Evolutionary conservation across 2,329 filamentous ascomycete species (phyloP).

Genomic region (Leptosphaerulina australis): DNA sequence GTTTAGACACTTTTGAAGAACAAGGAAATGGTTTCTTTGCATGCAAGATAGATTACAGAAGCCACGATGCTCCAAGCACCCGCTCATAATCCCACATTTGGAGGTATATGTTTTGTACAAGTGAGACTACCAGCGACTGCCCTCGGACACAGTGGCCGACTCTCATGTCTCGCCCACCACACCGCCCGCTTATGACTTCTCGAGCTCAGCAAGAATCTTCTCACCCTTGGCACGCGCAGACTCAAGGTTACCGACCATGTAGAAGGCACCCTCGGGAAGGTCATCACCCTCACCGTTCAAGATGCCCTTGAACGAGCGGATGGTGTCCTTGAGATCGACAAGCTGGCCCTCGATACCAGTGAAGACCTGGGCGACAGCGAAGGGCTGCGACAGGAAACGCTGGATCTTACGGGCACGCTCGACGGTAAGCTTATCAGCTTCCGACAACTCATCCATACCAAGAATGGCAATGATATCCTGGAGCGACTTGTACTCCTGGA

Average conservation of each 20-base stretch:
- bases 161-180: slow-evolving; percentile 44
- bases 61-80: slow-evolving; percentile 45
- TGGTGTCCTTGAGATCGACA: slow-evolving; percentile 98
- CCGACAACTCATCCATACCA: slow-evolving; percentile 99
- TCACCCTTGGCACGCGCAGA: slow-evolving; percentile 95
- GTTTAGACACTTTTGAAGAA: slow-evolving; percentile 20
- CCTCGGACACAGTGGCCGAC: slow-evolving; percentile 41
- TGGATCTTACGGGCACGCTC: slow-evolving; percentile 99
- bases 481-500: slow-evolving; percentile 99
- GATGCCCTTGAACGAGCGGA: slow-evolving; percentile 96
- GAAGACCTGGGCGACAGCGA: slow-evolving; percentile 87
- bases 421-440: slow-evolving; percentile 99
- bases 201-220: slow-evolving; percentile 98
- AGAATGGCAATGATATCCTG: slow-evolving; percentile 99
- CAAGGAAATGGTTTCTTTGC: slow-evolving; percentile 46
- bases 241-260: slow-evolving; percentile 98
- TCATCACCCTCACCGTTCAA: slow-evolving; percentile 93
- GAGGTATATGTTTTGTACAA: slow-evolving; percentile 49
- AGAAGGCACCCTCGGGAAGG: slow-evolving; percentile 92
- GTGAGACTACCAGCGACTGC: slow-evolving; percentile 43
- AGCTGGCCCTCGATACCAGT: slow-evolving; percentile 95
- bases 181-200: slow-evolving; percentile 54
- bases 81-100: slow-evolving; percentile 43
- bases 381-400: slow-evolving; percentile 99
- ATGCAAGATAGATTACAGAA: slow-evolving; percentile 51